Conservation (phyloP, 129 eudicot genomes). For the Gnaphalium uliginosum region DNA sequence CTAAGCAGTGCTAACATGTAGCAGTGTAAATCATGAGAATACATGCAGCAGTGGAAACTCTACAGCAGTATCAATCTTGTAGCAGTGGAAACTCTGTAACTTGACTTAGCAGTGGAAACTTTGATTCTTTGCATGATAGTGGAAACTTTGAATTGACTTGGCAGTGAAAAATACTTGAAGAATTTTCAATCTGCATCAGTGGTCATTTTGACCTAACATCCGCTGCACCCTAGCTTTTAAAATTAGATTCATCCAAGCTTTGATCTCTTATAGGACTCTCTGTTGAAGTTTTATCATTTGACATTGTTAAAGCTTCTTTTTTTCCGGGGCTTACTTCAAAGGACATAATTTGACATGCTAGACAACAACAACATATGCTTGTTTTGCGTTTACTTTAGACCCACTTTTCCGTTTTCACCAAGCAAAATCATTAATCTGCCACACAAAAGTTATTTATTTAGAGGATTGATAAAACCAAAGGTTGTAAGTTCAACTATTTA, state of each 20-base stretch:
- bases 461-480: not conserved
- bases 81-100: too few relatives aligned
- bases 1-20: too few relatives aligned
- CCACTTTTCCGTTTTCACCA: conserved; percentile 49
- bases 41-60: too few relatives aligned
- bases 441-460: not conserved
- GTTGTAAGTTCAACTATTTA: not conserved
- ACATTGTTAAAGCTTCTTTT: conserved; percentile 26
- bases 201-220: too few relatives aligned
- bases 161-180: too few relatives aligned
- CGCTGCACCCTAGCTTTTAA: conserved; percentile 21
- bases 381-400: conserved; percentile 52
- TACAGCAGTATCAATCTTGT: too few relatives aligned
- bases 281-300: conserved; percentile 15
- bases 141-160: too few relatives aligned
- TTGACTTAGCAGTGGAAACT: too few relatives aligned
- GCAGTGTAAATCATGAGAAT: too few relatives aligned
- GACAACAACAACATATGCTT: conserved; percentile 56
- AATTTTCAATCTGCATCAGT: too few relatives aligned
- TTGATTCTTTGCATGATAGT: too few relatives aligned
- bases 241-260: conserved; percentile 24
- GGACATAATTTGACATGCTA: conserved; percentile 69
- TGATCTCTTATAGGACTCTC: conserved; percentile 28
- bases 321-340: conserved; percentile 54
- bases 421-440: conserved; percentile 62